These are phyloP conservation scores for Hanseniaspora pseudoguilliermondii DNA, from an alignment of 805 yeast genomes.

Conservation along the genomic window DNA sequence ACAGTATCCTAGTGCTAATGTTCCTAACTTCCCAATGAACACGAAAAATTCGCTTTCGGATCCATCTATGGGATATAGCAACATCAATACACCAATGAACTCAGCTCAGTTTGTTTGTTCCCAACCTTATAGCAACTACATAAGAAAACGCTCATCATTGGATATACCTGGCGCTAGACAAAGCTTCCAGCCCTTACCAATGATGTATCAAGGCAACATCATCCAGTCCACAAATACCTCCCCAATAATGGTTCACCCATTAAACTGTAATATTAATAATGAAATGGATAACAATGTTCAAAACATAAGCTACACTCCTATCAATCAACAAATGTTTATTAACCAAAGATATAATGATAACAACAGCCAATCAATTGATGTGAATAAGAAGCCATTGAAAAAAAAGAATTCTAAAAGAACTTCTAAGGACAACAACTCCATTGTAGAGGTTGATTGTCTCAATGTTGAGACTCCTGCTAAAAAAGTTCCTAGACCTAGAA, in stretches of 20 bases:
- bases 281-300: neutral
- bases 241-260: neutral
- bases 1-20: neutral
- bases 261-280: neutral
- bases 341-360: neutral
- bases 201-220: constrained; percentile 1
- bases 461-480: constrained; percentile 7
- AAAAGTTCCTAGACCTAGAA: constrained; percentile 66
- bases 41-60: neutral
- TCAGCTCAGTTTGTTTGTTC: neutral
- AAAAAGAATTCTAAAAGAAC: neutral
- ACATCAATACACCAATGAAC: constrained; percentile 1
- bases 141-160: neutral
- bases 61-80: neutral
- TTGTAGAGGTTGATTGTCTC: constrained; percentile 7
- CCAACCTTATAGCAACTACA: neutral
- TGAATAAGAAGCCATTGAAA: neutral
- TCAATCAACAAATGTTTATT: neutral
- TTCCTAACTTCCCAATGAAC: neutral
- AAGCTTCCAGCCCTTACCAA: neutral
- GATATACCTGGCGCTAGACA: neutral
- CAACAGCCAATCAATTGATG: neutral
- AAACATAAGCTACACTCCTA: neutral
- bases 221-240: neutral
- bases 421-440: neutral